These are phyloP conservation scores for Pulveroboletus sp. DNA, from an alignment of 1,284 basidiomycete genomes.

Conservation along the genomic window DNA sequence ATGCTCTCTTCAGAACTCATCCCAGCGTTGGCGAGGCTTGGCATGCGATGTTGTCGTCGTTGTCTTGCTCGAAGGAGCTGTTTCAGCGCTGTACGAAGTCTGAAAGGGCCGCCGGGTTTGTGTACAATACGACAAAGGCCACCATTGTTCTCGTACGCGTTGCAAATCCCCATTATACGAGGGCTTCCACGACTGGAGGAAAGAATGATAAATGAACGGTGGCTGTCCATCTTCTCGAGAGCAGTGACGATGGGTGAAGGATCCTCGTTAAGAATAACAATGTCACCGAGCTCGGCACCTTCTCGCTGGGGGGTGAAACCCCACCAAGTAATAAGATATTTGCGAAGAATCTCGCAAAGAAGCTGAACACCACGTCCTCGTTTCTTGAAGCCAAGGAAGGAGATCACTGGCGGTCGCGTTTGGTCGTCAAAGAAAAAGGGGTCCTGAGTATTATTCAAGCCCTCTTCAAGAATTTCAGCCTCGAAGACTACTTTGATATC, in stretches of 20 bases:
- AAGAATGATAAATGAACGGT: constrained; percentile 72
- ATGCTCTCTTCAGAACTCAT: constrained; percentile 30
- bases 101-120: constrained; percentile 87
- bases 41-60: constrained; percentile 31
- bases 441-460: constrained; percentile 43
- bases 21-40: constrained; percentile 16
- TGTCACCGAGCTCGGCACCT: constrained; percentile 59
- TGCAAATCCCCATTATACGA: constrained; percentile 60
- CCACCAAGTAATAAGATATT: constrained; percentile 79
- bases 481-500: constrained; percentile 89
- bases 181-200: constrained; percentile 71
- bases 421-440: constrained; percentile 50
- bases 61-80: constrained; percentile 64
- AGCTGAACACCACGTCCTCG: constrained; percentile 71
- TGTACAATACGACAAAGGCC: constrained; percentile 85
- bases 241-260: constrained; percentile 58
- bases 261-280: constrained; percentile 86
- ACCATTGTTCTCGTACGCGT: constrained; percentile 77
- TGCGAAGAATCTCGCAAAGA: constrained; percentile 60
- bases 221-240: constrained; percentile 56
- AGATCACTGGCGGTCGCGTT: constrained; percentile 54
- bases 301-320: constrained; percentile 60
- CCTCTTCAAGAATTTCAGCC: constrained; percentile 61
- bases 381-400: constrained; percentile 74
- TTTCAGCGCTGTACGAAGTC: constrained; percentile 69